Percentiles rank a stretch among this genome's conserved stretches.
Conservation (phyloP, 441 rosid genomes). For the Breynia disticha region DNA sequence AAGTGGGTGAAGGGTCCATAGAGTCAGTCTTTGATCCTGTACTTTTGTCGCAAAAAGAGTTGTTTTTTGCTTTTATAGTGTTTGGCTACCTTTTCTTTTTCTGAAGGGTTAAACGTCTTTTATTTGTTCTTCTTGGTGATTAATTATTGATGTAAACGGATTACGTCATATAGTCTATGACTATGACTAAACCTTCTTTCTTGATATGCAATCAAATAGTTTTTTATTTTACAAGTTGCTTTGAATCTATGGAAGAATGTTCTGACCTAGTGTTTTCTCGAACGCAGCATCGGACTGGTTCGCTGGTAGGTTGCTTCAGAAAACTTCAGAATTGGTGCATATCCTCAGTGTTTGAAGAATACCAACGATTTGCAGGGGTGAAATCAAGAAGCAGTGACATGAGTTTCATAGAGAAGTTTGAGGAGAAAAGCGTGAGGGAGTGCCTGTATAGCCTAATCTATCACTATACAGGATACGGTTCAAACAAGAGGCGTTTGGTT, state of each 20-base stretch:
- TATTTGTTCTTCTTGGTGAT: not conserved
- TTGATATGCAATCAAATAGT: too few species aligned
- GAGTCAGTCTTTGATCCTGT: too few species aligned
- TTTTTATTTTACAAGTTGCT: not conserved
- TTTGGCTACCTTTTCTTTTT: not conserved
- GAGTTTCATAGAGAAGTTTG: constrained; percentile 55
- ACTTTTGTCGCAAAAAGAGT: not conserved
- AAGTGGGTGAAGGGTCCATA: too few species aligned
- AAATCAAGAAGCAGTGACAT: constrained; percentile 56
- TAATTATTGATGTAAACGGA: not conserved
- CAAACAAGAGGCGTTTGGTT: constrained; percentile 70
- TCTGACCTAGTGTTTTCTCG: constrained; percentile 2
- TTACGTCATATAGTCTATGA: too few species aligned
- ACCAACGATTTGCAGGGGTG: constrained; percentile 53
- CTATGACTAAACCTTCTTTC: too few species aligned
- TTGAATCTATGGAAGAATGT: not conserved
- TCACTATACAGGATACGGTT: constrained; percentile 71
- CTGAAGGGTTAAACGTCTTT: not conserved
- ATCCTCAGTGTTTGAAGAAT: constrained; percentile 70
- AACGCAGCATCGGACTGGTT: constrained; percentile 87
- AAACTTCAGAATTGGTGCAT: constrained; percentile 84
- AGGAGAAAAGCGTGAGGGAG: constrained; percentile 38
- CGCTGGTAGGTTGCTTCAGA: constrained; percentile 87
- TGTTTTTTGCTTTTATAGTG: not conserved
- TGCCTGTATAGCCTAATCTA: constrained; percentile 65